Evolutionary conservation across 805 yeast genomes (phyloP), one percentile per base, ranked within the genome.

Genomic region (Candida michaelii): DNA sequence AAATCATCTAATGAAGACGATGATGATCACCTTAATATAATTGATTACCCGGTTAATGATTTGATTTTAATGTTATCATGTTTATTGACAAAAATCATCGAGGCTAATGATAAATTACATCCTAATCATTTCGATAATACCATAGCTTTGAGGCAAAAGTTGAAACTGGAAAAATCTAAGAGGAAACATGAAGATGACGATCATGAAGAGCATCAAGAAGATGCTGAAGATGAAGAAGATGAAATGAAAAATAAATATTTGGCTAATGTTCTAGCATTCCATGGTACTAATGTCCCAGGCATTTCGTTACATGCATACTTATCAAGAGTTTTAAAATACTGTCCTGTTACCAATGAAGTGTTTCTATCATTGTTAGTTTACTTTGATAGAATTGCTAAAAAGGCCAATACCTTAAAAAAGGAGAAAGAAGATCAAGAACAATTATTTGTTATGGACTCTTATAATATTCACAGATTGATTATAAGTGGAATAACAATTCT

Each of bases 341-440:
- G 99, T 62, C 98, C 99, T 0, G 93, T 93, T n/a, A 90, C 99
- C 2, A 91, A 91, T 63, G 98, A 93, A 60, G 98, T 93, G 25
- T 93, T 90, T 62, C 68, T 93, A 36, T 83, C 96, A 29, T 66
- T 93, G 27, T 72, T 93, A 54, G 97, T 93, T 23, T 93, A 93
- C 62, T 89, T 93, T 66, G 99, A 93, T 65, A 71, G 98, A 48
- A 89, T 91, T 34, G 93, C 96, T 14, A 87, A 87, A 56, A 76
- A 87, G 48, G 89, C 93, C 32, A 85, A 86, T 56, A 76, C 66
- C 45, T 54, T 70, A 32, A 62, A 61, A 19, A 47, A 47, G 16
- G 56, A 53, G 31, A 54, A 52, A 24, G 56, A 52, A 23, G 56
- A 54, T 32, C 55, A 47, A 31, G 76, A 70, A 39, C 91, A 85